Base-by-base conservation (phyloP, 768 basidiomycete species). In the Tremella fuciformis region DNA sequence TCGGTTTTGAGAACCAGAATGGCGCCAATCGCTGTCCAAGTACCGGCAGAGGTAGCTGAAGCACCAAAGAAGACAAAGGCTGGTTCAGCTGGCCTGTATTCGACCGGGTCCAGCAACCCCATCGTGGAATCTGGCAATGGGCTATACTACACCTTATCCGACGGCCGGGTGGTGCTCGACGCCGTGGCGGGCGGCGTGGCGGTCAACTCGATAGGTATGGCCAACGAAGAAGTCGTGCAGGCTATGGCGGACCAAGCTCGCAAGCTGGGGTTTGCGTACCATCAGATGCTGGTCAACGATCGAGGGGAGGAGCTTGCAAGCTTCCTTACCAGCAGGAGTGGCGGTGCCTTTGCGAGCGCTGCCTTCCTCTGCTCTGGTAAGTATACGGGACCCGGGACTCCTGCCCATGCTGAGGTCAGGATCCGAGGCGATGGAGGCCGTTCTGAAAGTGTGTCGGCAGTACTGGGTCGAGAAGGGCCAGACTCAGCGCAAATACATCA, bases 391-490 rank as follows among this genome's bases (percentile, higher is more conserved):
- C 34, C 49, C 25, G 1, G 50, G 34, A 16, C 37, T 38, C 21
- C 47, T 1, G 19, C 21, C 49, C n/a, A 13, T 50, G 49, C 25
- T n/a, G 3, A 6, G 3, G 8, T 11, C 24, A 57, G 57, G 53
- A 16, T 62, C 63, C 18, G 67, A 68, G 58, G 69, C 69, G 13
- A 53, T 64, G 25, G 67, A 71, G 37, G 60, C 64, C 19, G 58
- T 60, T 1, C 63, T 71, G 55, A 68, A 68, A 40, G 55, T 68
- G 0, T 56, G 57, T 13, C 53, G 67, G 34, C 67, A 71, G 37
- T 69, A 71, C 49, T 68, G 67, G 57, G 67, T 67, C 25, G 60
- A 65, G 22, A 49, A 29, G 18, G 57, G 58, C 13, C 29, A 63
- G 19, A 57, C 63, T 0, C 44, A 60, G 48, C 21, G 60, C 25